Evolutionary conservation across 2,329 filamentous ascomycete genomes (phyloP).

Genomic region (Ophiostoma sp.): DNA sequence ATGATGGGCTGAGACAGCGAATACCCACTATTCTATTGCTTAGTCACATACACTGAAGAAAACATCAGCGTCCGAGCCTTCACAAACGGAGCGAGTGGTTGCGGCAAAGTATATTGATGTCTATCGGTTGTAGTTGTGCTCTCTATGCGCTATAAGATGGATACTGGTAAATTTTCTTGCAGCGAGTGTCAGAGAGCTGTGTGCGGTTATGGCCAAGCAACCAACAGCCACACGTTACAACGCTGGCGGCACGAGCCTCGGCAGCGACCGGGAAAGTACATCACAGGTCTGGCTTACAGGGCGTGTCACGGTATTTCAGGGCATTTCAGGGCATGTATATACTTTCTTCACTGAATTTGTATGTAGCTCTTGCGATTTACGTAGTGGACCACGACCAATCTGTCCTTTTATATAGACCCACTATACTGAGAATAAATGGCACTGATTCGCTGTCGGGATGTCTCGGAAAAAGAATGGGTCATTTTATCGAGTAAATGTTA

Average conservation of each 20-base stretch:
- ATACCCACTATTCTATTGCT: not conserved
- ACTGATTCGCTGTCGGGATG: constrained; percentile 16
- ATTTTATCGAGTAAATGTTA: not conserved
- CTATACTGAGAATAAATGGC: not conserved
- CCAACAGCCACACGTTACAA: not conserved
- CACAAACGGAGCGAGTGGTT: not conserved
- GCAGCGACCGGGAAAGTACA: not conserved
- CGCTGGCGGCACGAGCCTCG: not conserved
- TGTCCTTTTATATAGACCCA: constrained; percentile 8
- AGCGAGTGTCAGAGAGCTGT: no score
- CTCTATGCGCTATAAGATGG: no score
- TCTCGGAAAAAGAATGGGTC: constrained; percentile 7
- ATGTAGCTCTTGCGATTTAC: no score
- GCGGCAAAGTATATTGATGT: no score
- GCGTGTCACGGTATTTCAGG: not conserved
- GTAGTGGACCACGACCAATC: not conserved
- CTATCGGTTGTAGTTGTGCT: no score
- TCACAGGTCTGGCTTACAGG: not conserved
- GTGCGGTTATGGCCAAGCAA: not conserved
- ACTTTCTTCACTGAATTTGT: no score
- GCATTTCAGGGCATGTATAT: no score
- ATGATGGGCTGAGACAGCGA: not conserved
- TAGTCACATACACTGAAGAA: not conserved
- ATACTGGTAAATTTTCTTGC: not conserved
- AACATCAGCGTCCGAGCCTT: not conserved